Percentiles rank a stretch among this genome's conserved stretches.
Evolutionary conservation across 371 early-diverging fungal genomes (phyloP).

Genomic region (Sporodiniella umbellata): DNA sequence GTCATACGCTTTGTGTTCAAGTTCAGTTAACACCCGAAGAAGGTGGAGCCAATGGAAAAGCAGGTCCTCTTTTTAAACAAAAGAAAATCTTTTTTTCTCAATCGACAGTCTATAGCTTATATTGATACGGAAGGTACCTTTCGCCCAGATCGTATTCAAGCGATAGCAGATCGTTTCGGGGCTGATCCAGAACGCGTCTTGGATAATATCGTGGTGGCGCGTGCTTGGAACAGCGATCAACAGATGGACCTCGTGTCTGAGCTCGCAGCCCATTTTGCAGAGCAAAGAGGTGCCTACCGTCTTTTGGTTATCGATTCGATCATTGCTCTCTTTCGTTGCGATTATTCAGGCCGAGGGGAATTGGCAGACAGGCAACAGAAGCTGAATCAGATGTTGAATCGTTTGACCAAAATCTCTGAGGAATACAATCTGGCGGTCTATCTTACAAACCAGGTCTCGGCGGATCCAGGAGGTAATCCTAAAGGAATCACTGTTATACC

Average conservation of each 20-base stretch:
- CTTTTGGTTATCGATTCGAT: constrained; percentile 79
- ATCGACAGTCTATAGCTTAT: constrained; percentile 43
- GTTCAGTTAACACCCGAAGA: constrained; percentile 61
- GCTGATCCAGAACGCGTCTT: constrained; percentile 63
- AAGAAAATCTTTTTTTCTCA: background rate
- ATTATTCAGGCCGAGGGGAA: constrained; percentile 84
- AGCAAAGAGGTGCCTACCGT: constrained; percentile 65
- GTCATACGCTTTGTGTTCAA: constrained; percentile 75
- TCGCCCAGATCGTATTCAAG: constrained; percentile 73
- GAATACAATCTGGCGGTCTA: constrained; percentile 88
- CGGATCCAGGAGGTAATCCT: constrained; percentile 48
- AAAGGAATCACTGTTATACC: background rate
- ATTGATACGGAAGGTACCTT: constrained; percentile 88
- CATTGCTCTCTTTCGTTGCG: constrained; percentile 76
- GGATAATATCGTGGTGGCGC: constrained; percentile 70
- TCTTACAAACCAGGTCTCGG: constrained; percentile 82
- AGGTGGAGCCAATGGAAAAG: constrained; percentile 75
- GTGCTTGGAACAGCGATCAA: constrained; percentile 83
- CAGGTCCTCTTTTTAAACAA: constrained; percentile 20
- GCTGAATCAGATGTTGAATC: constrained; percentile 74
- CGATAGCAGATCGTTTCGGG: constrained; percentile 77
- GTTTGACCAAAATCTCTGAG: constrained; percentile 80
- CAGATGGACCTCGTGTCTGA: constrained; percentile 77
- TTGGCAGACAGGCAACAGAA: constrained; percentile 91
- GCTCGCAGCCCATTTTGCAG: constrained; percentile 70